Conservation (phyloP, 164 flowering plant species). For the Nymphaea colorata region DNA sequence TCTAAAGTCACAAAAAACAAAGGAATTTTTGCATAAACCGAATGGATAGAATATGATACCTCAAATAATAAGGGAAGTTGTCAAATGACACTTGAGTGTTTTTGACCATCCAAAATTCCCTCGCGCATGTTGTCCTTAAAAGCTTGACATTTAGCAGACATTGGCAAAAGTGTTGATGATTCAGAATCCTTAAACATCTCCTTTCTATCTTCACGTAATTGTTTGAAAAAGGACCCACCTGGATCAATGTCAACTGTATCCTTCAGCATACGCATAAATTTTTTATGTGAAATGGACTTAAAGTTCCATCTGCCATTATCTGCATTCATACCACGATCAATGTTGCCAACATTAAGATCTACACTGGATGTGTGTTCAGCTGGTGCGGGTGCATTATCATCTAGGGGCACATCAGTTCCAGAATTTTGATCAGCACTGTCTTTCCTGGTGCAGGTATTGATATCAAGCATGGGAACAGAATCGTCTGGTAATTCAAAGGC, state of each 20-base stretch:
- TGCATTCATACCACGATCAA: slow-evolving; percentile 29
- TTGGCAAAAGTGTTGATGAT: slow-evolving; percentile 18
- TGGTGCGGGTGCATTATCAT: slow-evolving; percentile 25
- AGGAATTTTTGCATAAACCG: background rate
- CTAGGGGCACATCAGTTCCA: slow-evolving; percentile 13
- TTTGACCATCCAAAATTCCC: slow-evolving; percentile 40
- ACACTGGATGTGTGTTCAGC: slow-evolving; percentile 27
- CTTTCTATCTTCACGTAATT: slow-evolving; percentile 35
- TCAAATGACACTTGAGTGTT: slow-evolving; percentile 59
- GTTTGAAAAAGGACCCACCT: slow-evolving; percentile 31
- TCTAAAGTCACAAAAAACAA: background rate
- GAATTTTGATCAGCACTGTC: slow-evolving; percentile 10
- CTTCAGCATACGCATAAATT: slow-evolving; percentile 29
- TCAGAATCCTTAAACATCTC: slow-evolving; percentile 37
- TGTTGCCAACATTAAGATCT: slow-evolving; percentile 26
- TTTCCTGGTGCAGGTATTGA: slow-evolving; percentile 7
- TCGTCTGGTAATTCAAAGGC: slow-evolving; percentile 14
- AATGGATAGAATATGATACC: slow-evolving; percentile 19
- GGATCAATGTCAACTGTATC: slow-evolving; percentile 31
- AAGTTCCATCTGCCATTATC: slow-evolving; percentile 24
- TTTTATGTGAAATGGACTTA: slow-evolving; percentile 37
- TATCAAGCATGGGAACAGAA: slow-evolving; percentile 9
- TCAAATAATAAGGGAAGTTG: slow-evolving; percentile 66
- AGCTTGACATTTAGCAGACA: slow-evolving; percentile 39
- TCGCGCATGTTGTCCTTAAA: slow-evolving; percentile 48